phyloP scores from a whole-genome alignment of 2,329 filamentous ascomycete species.

The Diaporthe sp. region DNA sequence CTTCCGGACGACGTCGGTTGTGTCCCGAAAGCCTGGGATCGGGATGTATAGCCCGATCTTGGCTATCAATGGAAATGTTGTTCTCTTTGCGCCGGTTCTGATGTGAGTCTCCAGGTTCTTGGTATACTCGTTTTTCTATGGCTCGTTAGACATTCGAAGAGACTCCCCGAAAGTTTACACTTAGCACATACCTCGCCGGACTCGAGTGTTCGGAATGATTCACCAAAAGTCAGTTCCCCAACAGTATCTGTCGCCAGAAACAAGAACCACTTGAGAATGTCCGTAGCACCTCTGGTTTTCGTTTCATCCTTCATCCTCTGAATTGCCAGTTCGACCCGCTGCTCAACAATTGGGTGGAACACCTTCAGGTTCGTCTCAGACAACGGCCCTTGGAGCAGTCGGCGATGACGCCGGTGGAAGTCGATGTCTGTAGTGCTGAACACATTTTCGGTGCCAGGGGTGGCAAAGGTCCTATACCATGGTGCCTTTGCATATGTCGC shows the following conservation, averaged over 20 bases:
- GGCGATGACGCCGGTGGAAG: conserved; percentile 54
- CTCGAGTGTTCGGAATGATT: conserved; percentile 66
- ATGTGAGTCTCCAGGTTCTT: conserved; percentile 50
- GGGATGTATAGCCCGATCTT: conserved; percentile 14
- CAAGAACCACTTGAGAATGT: conserved; percentile 66
- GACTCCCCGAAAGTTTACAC: accelerated
- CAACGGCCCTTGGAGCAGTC: conserved; percentile 56
- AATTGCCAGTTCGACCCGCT: conserved; percentile 55
- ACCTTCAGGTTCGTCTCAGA: conserved; percentile 51
- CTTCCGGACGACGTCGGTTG: conserved; percentile 3
- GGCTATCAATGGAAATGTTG: conserved; percentile 46
- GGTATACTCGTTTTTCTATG: conserved; percentile 57
- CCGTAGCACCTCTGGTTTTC: conserved; percentile 49
- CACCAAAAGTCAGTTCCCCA: conserved; percentile 65
- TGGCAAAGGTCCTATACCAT: conserved; percentile 40
- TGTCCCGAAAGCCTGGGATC: conserved; percentile 31
- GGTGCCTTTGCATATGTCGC: conserved; percentile 46
- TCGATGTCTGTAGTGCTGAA: conserved; percentile 56
- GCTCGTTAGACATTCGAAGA: background rate
- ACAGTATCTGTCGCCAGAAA: conserved; percentile 67
- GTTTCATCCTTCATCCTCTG: conserved; percentile 59
- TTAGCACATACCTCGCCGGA: conserved; percentile 55
- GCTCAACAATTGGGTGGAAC: conserved; percentile 50
- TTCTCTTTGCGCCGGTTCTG: conserved; percentile 41
- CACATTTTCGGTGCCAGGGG: conserved; percentile 44